Base-by-base conservation (phyloP, 2,329 filamentous ascomycete species). In the Orbilia ellipsospora region DNA sequence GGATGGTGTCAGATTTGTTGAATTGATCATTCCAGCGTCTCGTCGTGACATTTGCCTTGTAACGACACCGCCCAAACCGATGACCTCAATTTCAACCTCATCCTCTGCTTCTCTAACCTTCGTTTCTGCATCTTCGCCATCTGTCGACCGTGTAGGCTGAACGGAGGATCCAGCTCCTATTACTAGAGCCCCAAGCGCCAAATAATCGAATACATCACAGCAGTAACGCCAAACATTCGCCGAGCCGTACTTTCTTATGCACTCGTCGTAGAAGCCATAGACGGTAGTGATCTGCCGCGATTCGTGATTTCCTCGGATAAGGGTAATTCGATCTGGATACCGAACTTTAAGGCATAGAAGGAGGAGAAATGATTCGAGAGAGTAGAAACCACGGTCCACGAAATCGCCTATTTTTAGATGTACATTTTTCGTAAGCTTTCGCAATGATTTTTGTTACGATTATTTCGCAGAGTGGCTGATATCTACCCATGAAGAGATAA, bases 201-300 rank as follows among this genome's bases (percentile, higher is more conserved):
- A 89, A 82, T 97, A 98, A 84, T 99, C 94, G 81, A 99, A 99
- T 2, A 98, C 92, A 80, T 99, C 95, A 83, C 94, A 97, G 85
- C 94, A 99, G 81, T 97, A 94, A 65, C 92, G 88, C 94, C 94
- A 98, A 0, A 98, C 94, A 80, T 97, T 98, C 44, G 94, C 94
- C 81, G 91, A 96, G 75, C 94, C 94, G 81, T 98, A 98, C 84
- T 98, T 98, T 64, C 94, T 88, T 77, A 97, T 86, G 81, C 94
- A 98, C 84, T 98, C 94, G 81, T 98, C 94, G 84, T 98, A 98
- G 85, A 98, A 98, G 77, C 94, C 94, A 82, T 98, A 98, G 13
- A 98, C 94, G 4, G 93, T 96, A 20, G 94, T 98, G 78, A 98
- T 98, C 83, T 98, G 94, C 73, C 94, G 89, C 52, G 94, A 97